Percentiles rank a stretch among this genome's conserved stretches.
phyloP scores from a whole-genome alignment of 495 filamentous ascomycete species.

The Hypoxylon intermedium region DNA sequence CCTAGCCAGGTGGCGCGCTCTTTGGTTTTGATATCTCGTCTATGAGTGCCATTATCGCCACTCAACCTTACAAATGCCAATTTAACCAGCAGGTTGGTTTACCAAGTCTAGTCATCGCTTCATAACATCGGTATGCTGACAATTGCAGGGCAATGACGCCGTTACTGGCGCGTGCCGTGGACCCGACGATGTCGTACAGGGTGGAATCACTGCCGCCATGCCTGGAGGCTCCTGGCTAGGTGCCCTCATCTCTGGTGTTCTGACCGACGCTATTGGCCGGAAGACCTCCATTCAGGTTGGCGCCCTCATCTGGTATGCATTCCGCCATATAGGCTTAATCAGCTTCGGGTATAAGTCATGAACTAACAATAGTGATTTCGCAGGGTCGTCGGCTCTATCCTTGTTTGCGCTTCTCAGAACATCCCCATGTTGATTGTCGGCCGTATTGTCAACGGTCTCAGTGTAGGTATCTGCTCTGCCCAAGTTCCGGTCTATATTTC shows the following conservation, averaged over 20 bases:
- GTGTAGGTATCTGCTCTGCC: constrained; percentile 78
- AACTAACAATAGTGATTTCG: not conserved
- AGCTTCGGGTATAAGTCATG: constrained; percentile 17
- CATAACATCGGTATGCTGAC: constrained; percentile 24
- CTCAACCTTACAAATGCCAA: constrained; percentile 67
- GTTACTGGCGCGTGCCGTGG: constrained; percentile 53
- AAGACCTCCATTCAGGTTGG: constrained; percentile 71
- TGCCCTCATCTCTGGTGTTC: constrained; percentile 68
- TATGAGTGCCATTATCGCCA: constrained; percentile 78
- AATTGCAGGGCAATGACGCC: constrained; percentile 38
- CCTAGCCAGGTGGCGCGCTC: constrained; percentile 68
- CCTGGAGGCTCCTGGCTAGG: constrained; percentile 78
- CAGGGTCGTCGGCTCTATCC: constrained; percentile 65
- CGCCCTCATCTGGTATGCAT: constrained; percentile 65
- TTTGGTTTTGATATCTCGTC: constrained; percentile 86
- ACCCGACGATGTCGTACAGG: constrained; percentile 57
- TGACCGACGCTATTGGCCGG: constrained; percentile 72
- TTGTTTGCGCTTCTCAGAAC: constrained; percentile 75
- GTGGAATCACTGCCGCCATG: constrained; percentile 74
- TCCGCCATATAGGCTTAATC: not conserved
- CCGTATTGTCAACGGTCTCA: constrained; percentile 77
- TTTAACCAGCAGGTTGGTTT: constrained; percentile 60
- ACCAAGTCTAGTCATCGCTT: constrained; percentile 10
- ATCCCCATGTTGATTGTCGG: constrained; percentile 77
- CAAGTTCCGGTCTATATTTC: constrained; percentile 83